These are phyloP conservation scores for Mortierella alpina DNA, from an alignment of 192 early-diverging fungal genomes.

Conservation along the genomic window DNA sequence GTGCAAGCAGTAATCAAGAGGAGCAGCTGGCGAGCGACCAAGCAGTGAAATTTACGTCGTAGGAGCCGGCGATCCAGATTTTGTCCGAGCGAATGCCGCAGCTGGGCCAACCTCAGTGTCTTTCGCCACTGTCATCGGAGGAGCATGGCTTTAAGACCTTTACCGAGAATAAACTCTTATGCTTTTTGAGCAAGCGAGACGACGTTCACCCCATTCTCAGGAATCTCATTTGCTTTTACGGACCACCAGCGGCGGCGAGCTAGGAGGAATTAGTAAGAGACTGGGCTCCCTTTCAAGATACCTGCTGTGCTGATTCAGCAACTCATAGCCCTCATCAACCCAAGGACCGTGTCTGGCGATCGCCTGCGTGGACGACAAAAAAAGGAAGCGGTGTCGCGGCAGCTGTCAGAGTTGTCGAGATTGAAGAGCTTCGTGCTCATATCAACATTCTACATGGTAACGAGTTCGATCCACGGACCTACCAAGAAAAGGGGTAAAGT, in stretches of 20 bases:
- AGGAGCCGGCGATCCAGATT: conserved; percentile 20
- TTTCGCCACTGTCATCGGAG: too few species aligned
- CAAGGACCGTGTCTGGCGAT: conserved; percentile 2
- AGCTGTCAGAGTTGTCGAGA: conserved; percentile 5
- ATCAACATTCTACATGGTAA: conserved; percentile 13
- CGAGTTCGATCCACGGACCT: conserved; percentile 19
- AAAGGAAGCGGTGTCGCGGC: conserved; percentile 2
- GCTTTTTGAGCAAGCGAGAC: too few species aligned
- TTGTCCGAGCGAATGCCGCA: conserved; percentile 23
- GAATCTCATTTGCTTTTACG: too few species aligned
- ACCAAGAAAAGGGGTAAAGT: conserved; percentile 24
- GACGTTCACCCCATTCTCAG: too few species aligned
- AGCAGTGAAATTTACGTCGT: not conserved
- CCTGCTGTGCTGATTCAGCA: too few species aligned
- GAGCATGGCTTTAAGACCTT: too few species aligned
- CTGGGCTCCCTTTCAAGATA: too few species aligned
- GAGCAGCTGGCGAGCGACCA: not conserved
- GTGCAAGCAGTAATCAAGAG: conserved; percentile 17
- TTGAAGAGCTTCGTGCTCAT: conserved; percentile 13
- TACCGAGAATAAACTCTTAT: too few species aligned
- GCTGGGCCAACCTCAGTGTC: too few species aligned
- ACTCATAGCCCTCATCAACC: too few species aligned
- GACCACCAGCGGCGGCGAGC: too few species aligned
- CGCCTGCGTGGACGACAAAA: conserved; percentile 17
- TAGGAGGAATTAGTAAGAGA: too few species aligned